These are phyloP conservation scores for Megacollybia marginata DNA, from an alignment of 768 basidiomycete species.

Conservation along the genomic window DNA sequence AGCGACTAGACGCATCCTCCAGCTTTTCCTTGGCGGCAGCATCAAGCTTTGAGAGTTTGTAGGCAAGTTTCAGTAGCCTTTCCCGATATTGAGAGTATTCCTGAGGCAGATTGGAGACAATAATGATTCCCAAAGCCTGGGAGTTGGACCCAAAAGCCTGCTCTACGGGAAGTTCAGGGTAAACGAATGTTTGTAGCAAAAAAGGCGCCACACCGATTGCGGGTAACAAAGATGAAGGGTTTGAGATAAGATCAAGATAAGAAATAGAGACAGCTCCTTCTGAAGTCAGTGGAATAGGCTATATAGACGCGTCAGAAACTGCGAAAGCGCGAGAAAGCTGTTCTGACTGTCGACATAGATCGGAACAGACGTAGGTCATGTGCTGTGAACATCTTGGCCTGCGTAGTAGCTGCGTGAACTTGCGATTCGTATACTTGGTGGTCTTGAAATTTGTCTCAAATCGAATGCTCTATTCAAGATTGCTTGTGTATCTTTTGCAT, in stretches of 20 bases:
- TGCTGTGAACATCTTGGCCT: no score
- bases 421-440: no score
- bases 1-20: slow-evolving; percentile 62
- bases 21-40: slow-evolving; percentile 65
- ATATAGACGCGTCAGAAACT: not conserved
- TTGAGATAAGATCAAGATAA: slow-evolving; percentile 48
- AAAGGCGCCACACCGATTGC: slow-evolving; percentile 49
- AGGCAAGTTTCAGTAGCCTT: slow-evolving; percentile 64
- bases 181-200: slow-evolving; percentile 1
- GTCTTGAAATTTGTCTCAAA: no score
- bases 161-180: slow-evolving; percentile 29
- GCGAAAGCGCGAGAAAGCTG: no score
- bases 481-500: no score
- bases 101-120: slow-evolving; percentile 74
- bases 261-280: slow-evolving; percentile 57
- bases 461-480: no score
- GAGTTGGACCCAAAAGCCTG: slow-evolving; percentile 79
- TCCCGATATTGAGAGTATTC: slow-evolving; percentile 59
- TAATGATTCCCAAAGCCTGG: slow-evolving; percentile 70
- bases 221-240: slow-evolving; percentile 42
- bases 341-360: no score
- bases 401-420: no score
- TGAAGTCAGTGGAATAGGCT: slow-evolving; percentile 25
- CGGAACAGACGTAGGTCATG: no score
- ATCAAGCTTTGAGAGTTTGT: slow-evolving; percentile 69